Evolutionary conservation across 1,139 yeast species (phyloP).

Genomic region (Nakaseomyces bracarensis): DNA sequence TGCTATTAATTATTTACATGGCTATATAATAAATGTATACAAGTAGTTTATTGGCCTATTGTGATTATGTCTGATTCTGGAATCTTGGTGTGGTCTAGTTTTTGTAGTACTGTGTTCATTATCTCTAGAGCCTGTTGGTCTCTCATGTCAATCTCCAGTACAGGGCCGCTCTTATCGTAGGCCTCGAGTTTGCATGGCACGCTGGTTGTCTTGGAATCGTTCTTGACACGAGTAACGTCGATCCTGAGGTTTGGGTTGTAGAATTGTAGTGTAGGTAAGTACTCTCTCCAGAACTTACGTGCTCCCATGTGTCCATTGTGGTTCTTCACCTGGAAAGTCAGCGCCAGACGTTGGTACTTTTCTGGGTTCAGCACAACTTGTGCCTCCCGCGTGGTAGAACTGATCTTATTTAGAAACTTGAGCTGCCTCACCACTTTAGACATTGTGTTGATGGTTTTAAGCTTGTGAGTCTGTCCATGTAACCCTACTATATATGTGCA

Average conservation of each 20-base stretch:
- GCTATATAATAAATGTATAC: no score
- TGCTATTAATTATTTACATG: no score
- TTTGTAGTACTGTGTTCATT: conserved; percentile 24
- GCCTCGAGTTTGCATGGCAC: conserved; percentile 28
- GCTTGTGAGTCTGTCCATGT: no score
- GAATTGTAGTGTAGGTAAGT: conserved; percentile 70
- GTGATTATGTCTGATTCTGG: conserved; percentile 14
- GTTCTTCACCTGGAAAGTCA: conserved; percentile 40
- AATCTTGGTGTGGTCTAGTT: conserved; percentile 21
- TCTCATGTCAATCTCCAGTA: conserved; percentile 25
- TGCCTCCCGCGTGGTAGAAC: conserved; percentile 24
- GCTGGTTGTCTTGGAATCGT: conserved; percentile 30
- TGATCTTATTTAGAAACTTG: conserved; percentile 24
- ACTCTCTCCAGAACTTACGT: conserved; percentile 59
- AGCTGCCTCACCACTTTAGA: conserved; percentile 26
- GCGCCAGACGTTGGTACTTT: conserved; percentile 27
- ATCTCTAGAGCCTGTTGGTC: conserved; percentile 21
- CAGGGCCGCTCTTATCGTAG: conserved; percentile 24
- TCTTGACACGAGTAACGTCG: conserved; percentile 48
- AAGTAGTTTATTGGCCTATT: neutral
- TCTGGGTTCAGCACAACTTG: conserved; percentile 24
- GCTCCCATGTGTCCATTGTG: conserved; percentile 47
- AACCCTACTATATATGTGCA: no score
- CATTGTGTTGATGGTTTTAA: no score
- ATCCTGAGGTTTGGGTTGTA: conserved; percentile 68